Conservation (phyloP, 495 filamentous ascomycete genomes). For the Penicillium crystallinum region DNA sequence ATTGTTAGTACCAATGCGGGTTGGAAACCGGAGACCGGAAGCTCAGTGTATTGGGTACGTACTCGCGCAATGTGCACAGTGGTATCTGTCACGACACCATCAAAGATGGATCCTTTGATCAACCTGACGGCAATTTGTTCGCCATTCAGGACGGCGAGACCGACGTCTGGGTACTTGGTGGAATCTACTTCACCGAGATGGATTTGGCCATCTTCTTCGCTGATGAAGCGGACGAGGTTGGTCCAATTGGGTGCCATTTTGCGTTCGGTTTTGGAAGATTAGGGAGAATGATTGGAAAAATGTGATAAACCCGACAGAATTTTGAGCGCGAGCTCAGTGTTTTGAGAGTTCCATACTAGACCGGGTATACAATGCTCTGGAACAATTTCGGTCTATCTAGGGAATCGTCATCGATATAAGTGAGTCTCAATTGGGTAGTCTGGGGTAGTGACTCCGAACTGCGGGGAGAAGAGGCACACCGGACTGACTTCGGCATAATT, state of each 20-base stretch:
- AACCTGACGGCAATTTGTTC: constrained; percentile 15
- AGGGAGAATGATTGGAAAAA: too few relatives aligned
- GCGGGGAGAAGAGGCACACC: background rate
- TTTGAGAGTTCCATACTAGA: too few relatives aligned
- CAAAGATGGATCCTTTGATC: constrained; percentile 24
- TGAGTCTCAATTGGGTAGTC: too few relatives aligned
- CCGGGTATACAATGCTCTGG: too few relatives aligned
- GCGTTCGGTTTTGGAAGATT: background rate
- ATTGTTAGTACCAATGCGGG: too few relatives aligned
- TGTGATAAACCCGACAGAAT: too few relatives aligned
- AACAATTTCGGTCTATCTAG: background rate
- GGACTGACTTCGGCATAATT: background rate
- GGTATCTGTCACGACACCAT: constrained; percentile 20
- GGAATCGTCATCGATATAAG: too few relatives aligned
- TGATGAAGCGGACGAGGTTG: constrained; percentile 36
- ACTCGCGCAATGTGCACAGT: constrained; percentile 18
- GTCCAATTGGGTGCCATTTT: constrained; percentile 23
- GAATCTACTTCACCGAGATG: constrained; percentile 30
- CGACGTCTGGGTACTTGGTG: constrained; percentile 22
- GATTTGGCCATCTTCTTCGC: constrained; percentile 31
- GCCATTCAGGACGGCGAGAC: constrained; percentile 18
- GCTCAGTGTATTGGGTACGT: background rate
- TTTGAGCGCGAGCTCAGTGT: too few relatives aligned
- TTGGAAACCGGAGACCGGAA: too few relatives aligned
- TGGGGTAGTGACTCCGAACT: too few relatives aligned